phyloP scores from a whole-genome alignment of 2,329 filamentous ascomycete species.

The Drechslera avenae region DNA sequence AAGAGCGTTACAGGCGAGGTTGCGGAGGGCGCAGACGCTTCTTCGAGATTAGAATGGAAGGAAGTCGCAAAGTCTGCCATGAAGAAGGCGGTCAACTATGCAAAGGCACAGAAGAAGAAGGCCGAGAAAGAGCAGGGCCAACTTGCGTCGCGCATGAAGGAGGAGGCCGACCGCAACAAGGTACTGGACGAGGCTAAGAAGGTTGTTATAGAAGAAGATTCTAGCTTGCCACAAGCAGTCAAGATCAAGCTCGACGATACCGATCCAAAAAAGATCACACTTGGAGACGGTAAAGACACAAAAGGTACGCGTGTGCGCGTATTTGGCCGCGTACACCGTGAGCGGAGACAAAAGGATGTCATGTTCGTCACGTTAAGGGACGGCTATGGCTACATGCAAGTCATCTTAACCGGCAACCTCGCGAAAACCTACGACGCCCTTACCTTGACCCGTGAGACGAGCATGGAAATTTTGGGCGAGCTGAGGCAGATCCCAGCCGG shows the following conservation, averaged over 20 bases:
- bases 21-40: conserved; percentile 60
- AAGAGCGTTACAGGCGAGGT: conserved; percentile 54
- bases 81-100: conserved; percentile 80
- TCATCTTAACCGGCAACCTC: conserved; percentile 78
- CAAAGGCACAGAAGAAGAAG: conserved; percentile 83
- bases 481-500: conserved; percentile 80
- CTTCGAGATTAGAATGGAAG: conserved; percentile 74
- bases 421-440: conserved; percentile 91
- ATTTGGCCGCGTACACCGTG: conserved; percentile 79
- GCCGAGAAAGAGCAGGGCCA: conserved; percentile 75
- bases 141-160: conserved; percentile 73
- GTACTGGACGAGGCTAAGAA: conserved; percentile 84
- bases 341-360: conserved; percentile 80
- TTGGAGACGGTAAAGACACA: conserved; percentile 58
- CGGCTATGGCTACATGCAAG: conserved; percentile 84
- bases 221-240: conserved; percentile 72
- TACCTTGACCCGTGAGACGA: conserved; percentile 85
- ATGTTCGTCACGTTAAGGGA: conserved; percentile 87
- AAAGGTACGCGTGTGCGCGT: conserved; percentile 79
- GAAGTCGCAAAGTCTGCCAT: conserved; percentile 80
- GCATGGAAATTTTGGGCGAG: conserved; percentile 81
- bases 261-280: conserved; percentile 60
- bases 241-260: conserved; percentile 78
- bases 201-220: conserved; percentile 71
- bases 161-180: conserved; percentile 70